phyloP scores from a whole-genome alignment of 345 rosid genomes.

The Gossypium arboreum region DNA sequence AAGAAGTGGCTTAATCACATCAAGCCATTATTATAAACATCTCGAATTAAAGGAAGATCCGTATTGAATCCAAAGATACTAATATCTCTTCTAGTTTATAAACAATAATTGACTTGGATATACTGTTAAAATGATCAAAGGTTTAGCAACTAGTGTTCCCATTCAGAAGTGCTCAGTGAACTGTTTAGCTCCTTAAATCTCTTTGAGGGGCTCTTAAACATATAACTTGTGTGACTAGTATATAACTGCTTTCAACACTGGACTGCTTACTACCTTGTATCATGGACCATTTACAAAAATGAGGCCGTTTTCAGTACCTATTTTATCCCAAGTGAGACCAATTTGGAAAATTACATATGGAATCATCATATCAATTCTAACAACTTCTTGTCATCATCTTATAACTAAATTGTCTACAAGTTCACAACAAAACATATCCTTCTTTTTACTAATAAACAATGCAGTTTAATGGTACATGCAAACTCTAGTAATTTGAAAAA shows the following conservation, averaged over 20 bases:
- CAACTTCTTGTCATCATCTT: background rate
- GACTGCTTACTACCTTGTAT: no score
- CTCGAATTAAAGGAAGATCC: background rate
- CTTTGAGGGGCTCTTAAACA: background rate
- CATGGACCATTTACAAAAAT: background rate
- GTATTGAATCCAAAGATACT: background rate
- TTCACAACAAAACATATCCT: background rate
- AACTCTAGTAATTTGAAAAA: slow-evolving; percentile 17
- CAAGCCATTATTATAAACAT: background rate
- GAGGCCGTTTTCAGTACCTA: background rate
- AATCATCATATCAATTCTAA: background rate
- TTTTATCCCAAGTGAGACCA: background rate
- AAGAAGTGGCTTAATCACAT: background rate
- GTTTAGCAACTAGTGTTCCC: background rate
- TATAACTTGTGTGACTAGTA: background rate
- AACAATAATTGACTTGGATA: background rate
- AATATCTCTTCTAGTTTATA: background rate
- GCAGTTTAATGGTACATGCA: slow-evolving; percentile 6
- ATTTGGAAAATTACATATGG: background rate
- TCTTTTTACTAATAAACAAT: background rate
- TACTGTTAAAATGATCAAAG: background rate
- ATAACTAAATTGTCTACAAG: background rate
- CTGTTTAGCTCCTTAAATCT: background rate
- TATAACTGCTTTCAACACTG: background rate
- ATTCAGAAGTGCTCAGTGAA: background rate